Evolutionary conservation across 352 stramenopile genomes (phyloP).

Genomic region (Pythium sukuiense): DNA sequence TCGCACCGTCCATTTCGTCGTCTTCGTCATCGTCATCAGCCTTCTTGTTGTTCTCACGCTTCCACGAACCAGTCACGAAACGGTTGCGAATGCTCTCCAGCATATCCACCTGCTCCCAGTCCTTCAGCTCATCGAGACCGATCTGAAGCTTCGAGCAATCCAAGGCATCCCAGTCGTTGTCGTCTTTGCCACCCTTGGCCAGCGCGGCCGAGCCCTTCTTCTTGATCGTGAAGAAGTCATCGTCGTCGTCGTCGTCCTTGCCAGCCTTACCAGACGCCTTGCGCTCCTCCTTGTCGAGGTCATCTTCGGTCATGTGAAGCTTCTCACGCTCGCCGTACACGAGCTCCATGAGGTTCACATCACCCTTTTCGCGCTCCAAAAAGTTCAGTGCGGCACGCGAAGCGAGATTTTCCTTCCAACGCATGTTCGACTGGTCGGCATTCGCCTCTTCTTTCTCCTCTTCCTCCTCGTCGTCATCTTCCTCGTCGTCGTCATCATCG

Average conservation of each 20-base stretch:
- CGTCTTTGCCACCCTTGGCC: constrained; percentile 41
- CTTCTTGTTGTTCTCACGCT: constrained; percentile 52
- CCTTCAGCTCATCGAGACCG: constrained; percentile 61
- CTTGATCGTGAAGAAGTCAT: constrained; percentile 81
- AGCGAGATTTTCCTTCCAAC: constrained; percentile 88
- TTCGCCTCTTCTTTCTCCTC: constrained; percentile 35
- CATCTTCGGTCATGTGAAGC: constrained; percentile 76
- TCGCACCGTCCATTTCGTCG: constrained; percentile 38
- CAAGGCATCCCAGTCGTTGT: constrained; percentile 70
- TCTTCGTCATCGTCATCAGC: constrained; percentile 47
- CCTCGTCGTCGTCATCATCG: constrained; percentile 50
- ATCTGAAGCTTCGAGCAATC: constrained; percentile 85
- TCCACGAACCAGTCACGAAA: constrained; percentile 98
- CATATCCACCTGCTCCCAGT: constrained; percentile 72
- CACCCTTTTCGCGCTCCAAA: constrained; percentile 72
- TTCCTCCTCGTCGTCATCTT: constrained; percentile 43
- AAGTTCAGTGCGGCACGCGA: constrained; percentile 86
- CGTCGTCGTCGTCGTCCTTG: constrained; percentile 53
- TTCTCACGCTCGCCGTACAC: constrained; percentile 88
- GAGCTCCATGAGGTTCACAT: constrained; percentile 91
- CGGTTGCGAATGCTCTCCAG: constrained; percentile 88
- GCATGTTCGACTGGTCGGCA: constrained; percentile 65
- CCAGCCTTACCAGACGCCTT: constrained; percentile 34
- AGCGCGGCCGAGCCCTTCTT: constrained; percentile 32
- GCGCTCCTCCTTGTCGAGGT: constrained; percentile 54